These are phyloP conservation scores for Saccharum hybrid DNA, from an alignment of 202 grass and related monocot species.

Conservation along the genomic window DNA sequence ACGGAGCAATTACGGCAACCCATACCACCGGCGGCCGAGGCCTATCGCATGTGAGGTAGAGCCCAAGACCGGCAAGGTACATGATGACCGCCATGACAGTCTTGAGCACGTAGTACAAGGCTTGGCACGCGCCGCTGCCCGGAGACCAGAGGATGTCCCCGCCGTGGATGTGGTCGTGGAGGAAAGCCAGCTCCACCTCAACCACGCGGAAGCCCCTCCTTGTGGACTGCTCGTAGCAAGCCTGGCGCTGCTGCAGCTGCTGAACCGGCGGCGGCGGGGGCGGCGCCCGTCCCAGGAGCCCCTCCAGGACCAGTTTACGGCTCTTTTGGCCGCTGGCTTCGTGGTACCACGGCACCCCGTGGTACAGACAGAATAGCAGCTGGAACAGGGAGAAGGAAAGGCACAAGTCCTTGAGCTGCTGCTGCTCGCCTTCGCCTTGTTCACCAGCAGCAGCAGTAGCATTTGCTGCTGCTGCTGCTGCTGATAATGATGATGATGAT, in stretches of 20 bases:
- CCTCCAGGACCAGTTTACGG: not conserved
- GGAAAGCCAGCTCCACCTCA: not conserved
- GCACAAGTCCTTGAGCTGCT: not conserved
- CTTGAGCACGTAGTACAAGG: not conserved
- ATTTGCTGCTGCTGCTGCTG: no score
- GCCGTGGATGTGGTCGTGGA: not conserved
- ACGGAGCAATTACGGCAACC: not conserved
- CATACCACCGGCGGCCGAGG: not conserved
- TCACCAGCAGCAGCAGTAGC: no score
- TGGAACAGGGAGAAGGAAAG: not conserved
- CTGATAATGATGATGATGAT: no score
- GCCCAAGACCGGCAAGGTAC: not conserved
- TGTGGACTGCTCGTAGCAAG: no score
- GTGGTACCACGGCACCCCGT: not conserved
- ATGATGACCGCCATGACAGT: not conserved
- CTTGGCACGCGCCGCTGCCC: not conserved
- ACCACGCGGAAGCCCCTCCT: not conserved
- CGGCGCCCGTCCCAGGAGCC: not conserved
- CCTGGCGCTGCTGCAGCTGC: no score
- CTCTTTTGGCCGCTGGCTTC: not conserved
- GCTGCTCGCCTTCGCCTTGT: no score
- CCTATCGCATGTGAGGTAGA: not conserved
- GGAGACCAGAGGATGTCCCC: not conserved
- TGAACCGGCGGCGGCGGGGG: no score
- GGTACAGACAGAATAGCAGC: not conserved